A percentile compares a stretch with the other conserved stretches of the same genome.
Evolutionary conservation across 108 stramenopile genomes (phyloP).

Genomic region (Cyclostephanos tholiformis): DNA sequence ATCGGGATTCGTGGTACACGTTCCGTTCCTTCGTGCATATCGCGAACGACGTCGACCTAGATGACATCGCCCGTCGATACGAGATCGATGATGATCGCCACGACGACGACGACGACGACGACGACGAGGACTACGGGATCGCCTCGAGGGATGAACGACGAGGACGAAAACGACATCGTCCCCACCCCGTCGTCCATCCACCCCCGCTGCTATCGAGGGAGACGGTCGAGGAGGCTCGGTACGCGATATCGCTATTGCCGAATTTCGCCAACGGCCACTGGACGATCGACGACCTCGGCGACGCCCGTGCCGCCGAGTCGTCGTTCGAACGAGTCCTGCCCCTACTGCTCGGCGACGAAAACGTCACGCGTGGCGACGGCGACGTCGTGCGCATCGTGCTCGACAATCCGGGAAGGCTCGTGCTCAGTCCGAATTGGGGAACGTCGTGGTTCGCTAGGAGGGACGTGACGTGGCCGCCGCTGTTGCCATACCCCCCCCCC

Average conservation of each 20-base stretch:
- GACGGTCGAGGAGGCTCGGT: background rate
- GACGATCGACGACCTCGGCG: background rate
- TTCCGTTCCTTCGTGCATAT: background rate
- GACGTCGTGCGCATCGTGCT: background rate
- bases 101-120: too few relatives aligned
- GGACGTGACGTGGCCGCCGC: background rate
- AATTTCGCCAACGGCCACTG: background rate
- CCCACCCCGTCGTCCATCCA: too few relatives aligned
- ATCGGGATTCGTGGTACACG: background rate
- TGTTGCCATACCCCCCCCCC: background rate
- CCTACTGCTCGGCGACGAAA: background rate
- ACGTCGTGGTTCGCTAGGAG: conserved; percentile 7
- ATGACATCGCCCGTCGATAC: background rate
- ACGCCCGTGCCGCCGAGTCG: background rate
- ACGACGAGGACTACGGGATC: too few relatives aligned
- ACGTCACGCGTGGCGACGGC: background rate
- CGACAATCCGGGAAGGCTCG: background rate
- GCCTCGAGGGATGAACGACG: too few relatives aligned
- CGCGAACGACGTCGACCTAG: background rate
- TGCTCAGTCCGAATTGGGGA: conserved; percentile 27
- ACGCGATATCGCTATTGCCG: background rate
- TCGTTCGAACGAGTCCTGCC: background rate
- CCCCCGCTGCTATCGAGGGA: background rate
- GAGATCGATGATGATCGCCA: too few relatives aligned
- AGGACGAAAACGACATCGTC: too few relatives aligned